Evolutionary conservation across 2,329 filamentous ascomycete species (phyloP).

Genomic region (Parascedosporium putredinis): DNA sequence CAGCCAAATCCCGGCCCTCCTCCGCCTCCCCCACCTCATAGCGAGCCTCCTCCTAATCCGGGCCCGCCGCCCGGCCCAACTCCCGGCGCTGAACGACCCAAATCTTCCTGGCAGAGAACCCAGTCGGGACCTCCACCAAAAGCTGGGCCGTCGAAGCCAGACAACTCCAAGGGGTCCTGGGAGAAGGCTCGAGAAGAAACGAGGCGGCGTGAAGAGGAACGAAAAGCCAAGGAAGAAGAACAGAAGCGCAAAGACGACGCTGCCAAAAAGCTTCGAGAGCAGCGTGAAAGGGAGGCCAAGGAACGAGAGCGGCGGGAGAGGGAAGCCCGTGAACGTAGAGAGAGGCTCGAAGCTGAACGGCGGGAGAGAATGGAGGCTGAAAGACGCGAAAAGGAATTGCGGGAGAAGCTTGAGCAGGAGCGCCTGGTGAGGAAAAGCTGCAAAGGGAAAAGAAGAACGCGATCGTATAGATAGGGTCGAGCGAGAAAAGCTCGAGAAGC

Average conservation of each 20-base stretch:
- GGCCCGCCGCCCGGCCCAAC: slow-evolving; percentile 18
- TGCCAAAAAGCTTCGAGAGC: slow-evolving; percentile 39
- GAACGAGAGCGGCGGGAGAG: slow-evolving; percentile 30
- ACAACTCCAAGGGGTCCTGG: slow-evolving; percentile 34
- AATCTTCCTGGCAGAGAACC: slow-evolving; percentile 26
- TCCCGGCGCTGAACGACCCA: slow-evolving; percentile 21
- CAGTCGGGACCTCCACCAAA: slow-evolving; percentile 12
- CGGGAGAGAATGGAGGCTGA: slow-evolving; percentile 11
- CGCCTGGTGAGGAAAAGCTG: slow-evolving; percentile 21
- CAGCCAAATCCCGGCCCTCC: slow-evolving; percentile 24
- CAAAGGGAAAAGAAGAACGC: slow-evolving; percentile 31
- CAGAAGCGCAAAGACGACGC: slow-evolving; percentile 48
- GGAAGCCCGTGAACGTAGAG: slow-evolving; percentile 11
- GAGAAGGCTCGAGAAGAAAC: slow-evolving; percentile 61
- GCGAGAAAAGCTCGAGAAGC: slow-evolving; percentile 16
- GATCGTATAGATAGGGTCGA: slow-evolving; percentile 23
- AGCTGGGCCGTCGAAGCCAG: slow-evolving; percentile 10
- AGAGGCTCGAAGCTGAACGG: slow-evolving; percentile 11
- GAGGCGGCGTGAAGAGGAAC: slow-evolving; percentile 51
- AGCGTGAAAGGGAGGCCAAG: slow-evolving; percentile 44
- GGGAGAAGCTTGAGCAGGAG: slow-evolving; percentile 24
- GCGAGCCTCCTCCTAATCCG: slow-evolving; percentile 20
- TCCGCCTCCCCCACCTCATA: slow-evolving; percentile 27
- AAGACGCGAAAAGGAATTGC: slow-evolving; percentile 22
- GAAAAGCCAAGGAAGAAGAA: slow-evolving; percentile 50